phyloP scores from a whole-genome alignment of 1,139 yeast genomes.

The Saccharomycopsis crataegensis region DNA sequence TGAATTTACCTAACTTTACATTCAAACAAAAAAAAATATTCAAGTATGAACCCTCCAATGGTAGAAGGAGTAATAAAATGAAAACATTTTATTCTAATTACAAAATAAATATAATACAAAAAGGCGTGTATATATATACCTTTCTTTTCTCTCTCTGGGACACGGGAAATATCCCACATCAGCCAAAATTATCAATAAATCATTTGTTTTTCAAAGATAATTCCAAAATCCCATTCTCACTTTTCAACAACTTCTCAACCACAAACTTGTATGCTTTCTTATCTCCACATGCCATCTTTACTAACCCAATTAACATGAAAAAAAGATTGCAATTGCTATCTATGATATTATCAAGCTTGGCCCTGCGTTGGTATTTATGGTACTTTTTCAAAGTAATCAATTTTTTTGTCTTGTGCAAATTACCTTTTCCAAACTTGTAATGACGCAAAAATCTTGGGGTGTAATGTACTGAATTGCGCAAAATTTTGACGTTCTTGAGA shows the following conservation, averaged over 20 bases:
- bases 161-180: no score
- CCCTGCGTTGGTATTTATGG: neutral
- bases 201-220: neutral
- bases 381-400: neutral
- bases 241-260: constrained; percentile 3
- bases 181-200: neutral
- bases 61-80: no score
- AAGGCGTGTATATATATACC: no score
- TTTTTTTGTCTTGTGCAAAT: neutral
- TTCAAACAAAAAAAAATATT: neutral
- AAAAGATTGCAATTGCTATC: neutral
- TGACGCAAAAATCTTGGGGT: neutral
- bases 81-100: no score
- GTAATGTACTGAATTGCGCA: neutral
- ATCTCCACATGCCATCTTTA: constrained; percentile 3
- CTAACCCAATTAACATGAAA: constrained; percentile 5
- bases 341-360: neutral
- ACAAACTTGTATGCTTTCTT: constrained; percentile 3
- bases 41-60: no score
- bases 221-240: constrained; percentile 6
- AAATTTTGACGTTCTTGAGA: neutral
- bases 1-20: neutral
- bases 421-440: neutral
- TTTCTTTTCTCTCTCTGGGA: no score
- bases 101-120: no score